A percentile compares a stretch with the other conserved stretches of the same genome.
Conservation (phyloP, 441 rosid genomes). For the Melianthus villosus region DNA sequence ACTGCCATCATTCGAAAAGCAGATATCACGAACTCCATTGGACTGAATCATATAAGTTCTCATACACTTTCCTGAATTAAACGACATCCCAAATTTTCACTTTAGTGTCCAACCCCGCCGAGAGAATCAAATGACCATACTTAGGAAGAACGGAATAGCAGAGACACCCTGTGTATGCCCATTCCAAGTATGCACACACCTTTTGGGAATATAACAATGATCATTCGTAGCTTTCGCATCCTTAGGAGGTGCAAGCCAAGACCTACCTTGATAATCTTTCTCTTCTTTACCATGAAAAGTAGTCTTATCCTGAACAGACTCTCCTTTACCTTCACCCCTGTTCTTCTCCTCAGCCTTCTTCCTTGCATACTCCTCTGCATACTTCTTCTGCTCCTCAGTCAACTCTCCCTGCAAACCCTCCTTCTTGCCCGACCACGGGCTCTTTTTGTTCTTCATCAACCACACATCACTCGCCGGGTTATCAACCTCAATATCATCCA, state of each 20-base stretch:
- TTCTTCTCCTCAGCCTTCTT: constrained; percentile 76
- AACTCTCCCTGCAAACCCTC: constrained; percentile 62
- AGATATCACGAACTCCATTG: constrained; percentile 84
- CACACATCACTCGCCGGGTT: constrained; percentile 68
- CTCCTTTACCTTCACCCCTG: constrained; percentile 58
- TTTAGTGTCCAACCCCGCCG: constrained; percentile 90
- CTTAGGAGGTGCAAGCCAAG: constrained; percentile 92
- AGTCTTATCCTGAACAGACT: constrained; percentile 59
- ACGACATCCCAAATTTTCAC: constrained; percentile 99
- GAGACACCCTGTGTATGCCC: constrained; percentile 95
- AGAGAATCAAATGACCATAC: constrained; percentile 84
- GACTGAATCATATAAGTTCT: constrained; percentile 96
- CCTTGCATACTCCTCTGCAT: constrained; percentile 84
- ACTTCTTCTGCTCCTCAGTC: constrained; percentile 95
- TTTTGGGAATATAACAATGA: constrained; percentile 87
- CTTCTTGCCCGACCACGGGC: constrained; percentile 96
- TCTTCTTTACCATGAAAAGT: constrained; percentile 97
- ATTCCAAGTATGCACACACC: constrained; percentile 90
- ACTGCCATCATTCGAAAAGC: constrained; percentile 78
- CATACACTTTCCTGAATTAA: constrained; percentile 94
- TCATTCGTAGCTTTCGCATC: constrained; percentile 87
- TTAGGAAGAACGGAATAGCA: constrained; percentile 92
- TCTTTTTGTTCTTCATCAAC: constrained; percentile 66
- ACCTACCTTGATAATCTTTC: constrained; percentile 87
- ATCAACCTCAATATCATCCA: constrained; percentile 34